Conservation (phyloP, 805 yeast species). For the Wickerhamomyces bisporus region DNA sequence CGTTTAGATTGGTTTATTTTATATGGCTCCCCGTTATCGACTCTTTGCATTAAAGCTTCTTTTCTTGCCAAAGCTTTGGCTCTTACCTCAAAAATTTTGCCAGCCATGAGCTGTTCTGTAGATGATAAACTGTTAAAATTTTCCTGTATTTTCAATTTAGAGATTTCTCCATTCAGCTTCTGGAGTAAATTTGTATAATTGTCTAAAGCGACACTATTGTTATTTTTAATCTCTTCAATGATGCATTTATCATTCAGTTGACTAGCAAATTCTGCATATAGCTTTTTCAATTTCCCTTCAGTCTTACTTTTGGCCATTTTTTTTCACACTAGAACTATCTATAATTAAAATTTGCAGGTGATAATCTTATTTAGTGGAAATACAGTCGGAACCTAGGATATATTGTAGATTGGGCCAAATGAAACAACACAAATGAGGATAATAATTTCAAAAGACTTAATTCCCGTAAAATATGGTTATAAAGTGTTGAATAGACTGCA, state of each 20-base stretch:
- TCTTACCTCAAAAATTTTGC: slow-evolving; percentile 15
- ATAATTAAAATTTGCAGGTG: too few species aligned
- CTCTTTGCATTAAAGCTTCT: slow-evolving; percentile 8
- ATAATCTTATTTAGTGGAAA: too few species aligned
- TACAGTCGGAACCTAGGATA: too few species aligned
- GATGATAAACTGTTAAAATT: slow-evolving; percentile 6
- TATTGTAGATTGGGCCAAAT: too few species aligned
- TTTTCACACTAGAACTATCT: too few species aligned
- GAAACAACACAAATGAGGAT: too few species aligned
- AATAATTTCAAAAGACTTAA: too few species aligned
- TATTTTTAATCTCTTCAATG: slow-evolving; percentile 20
- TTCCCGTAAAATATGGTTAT: too few species aligned
- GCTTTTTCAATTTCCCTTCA: not conserved
- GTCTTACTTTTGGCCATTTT: too few species aligned
- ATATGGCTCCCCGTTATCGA: slow-evolving; percentile 8
- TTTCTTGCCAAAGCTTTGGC: slow-evolving; percentile 14
- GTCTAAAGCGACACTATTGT: slow-evolving; percentile 11
- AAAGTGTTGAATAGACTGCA: too few species aligned
- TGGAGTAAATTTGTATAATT: slow-evolving; percentile 13
- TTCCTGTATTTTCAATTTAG: slow-evolving; percentile 1
- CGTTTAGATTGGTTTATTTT: slow-evolving; percentile 10
- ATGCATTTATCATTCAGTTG: not conserved
- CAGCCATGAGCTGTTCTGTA: slow-evolving; percentile 11
- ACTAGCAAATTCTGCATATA: not conserved
- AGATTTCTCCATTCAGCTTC: slow-evolving; percentile 7